phyloP scores from a whole-genome alignment of 768 basidiomycete species.

The Sistotremastrum suecicum region DNA sequence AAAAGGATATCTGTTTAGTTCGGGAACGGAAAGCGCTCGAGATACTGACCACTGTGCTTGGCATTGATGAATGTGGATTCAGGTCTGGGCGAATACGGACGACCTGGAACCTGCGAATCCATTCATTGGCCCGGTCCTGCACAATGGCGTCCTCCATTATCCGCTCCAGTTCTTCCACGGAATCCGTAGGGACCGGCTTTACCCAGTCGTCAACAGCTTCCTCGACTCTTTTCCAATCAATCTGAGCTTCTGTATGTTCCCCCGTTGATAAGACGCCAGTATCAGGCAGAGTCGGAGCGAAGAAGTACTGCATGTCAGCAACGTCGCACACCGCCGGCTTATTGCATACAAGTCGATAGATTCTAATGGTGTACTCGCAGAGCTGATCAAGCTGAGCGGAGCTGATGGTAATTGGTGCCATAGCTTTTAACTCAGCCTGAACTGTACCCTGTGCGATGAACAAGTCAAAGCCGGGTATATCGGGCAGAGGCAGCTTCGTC shows the following conservation, averaged over 20 bases:
- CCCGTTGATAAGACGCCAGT: slow-evolving; percentile 8
- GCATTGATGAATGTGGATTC: slow-evolving; percentile 56
- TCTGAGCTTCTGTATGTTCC: slow-evolving; percentile 12
- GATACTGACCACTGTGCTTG: slow-evolving; percentile 42
- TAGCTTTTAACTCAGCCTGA: slow-evolving; percentile 29
- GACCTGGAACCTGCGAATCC: slow-evolving; percentile 54
- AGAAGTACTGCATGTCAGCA: slow-evolving; percentile 46
- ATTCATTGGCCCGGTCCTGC: slow-evolving; percentile 66
- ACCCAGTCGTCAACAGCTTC: slow-evolving; percentile 39
- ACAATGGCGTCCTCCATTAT: slow-evolving; percentile 51
- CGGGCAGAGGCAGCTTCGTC: slow-evolving; percentile 52
- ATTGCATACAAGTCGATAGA: slow-evolving; percentile 50
- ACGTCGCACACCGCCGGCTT: slow-evolving; percentile 46
- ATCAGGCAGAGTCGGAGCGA: slow-evolving; percentile 39
- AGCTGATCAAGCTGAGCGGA: slow-evolving; percentile 32
- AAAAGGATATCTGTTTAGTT: not conserved
- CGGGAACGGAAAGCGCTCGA: not conserved
- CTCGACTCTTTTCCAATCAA: slow-evolving; percentile 52
- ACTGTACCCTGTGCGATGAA: slow-evolving; percentile 39
- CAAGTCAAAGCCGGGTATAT: slow-evolving; percentile 38
- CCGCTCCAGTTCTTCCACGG: slow-evolving; percentile 23
- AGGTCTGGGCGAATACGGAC: slow-evolving; percentile 47
- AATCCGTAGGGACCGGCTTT: slow-evolving; percentile 28
- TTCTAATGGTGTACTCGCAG: slow-evolving; percentile 46
- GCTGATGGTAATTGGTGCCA: slow-evolving; percentile 34